phyloP scores from a whole-genome alignment of 768 basidiomycete species.

The Pisolithus marmoratus region DNA sequence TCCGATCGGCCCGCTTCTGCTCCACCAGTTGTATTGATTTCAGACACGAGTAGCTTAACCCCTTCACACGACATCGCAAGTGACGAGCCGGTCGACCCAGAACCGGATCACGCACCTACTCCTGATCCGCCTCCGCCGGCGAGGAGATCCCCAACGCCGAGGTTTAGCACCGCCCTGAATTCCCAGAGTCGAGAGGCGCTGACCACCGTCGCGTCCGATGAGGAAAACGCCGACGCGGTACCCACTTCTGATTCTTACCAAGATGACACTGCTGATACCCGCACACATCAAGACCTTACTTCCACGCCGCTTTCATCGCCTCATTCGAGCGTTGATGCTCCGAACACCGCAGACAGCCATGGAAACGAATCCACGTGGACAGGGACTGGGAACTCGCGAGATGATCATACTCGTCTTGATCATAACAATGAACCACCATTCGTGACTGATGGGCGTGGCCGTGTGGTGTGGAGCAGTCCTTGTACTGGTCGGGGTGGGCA shows the following conservation, averaged over 20 bases:
- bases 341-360: neutral
- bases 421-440: slow-evolving; percentile 44
- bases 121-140: slow-evolving; percentile 4
- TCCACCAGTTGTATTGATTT: neutral
- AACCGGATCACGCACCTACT: neutral
- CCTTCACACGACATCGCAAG: slow-evolving; percentile 7
- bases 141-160: slow-evolving; percentile 10
- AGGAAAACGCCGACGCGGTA: slow-evolving; percentile 19
- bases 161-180: slow-evolving; percentile 22
- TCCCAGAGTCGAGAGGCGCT: slow-evolving; percentile 20
- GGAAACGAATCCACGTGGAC: neutral
- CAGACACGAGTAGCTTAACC: neutral
- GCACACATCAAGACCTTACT: neutral
- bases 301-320: neutral
- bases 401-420: slow-evolving; percentile 19
- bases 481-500: slow-evolving; percentile 13
- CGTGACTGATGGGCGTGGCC: slow-evolving; percentile 59
- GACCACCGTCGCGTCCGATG: slow-evolving; percentile 29
- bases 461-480: slow-evolving; percentile 44
- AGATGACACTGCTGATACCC: neutral
- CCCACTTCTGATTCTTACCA: neutral
- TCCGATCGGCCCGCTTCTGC: neutral
- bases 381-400: neutral
- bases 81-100: neutral
- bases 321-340: neutral